Conservation (phyloP, 176 grass and related monocot species). For the Triticum dicoccoides region DNA sequence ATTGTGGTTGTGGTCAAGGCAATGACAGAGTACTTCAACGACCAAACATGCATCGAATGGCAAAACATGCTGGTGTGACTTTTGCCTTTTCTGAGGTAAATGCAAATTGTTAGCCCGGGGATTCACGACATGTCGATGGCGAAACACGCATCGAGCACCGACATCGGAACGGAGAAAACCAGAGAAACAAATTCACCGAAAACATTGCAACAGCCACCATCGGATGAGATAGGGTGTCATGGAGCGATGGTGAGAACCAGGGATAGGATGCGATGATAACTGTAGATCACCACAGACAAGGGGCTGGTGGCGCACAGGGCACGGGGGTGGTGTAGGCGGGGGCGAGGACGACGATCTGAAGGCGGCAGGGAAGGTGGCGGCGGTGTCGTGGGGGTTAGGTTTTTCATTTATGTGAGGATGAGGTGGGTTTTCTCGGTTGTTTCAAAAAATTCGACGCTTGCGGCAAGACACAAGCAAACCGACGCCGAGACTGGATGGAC, state of each 20-base stretch:
- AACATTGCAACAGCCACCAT: too few species aligned
- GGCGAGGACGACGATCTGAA: background rate
- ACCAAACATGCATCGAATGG: too few species aligned
- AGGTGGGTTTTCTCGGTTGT: too few species aligned
- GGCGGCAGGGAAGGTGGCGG: background rate
- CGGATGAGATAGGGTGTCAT: background rate
- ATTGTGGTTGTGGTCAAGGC: too few species aligned
- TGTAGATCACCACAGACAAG: constrained; percentile 36
- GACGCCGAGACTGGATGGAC: too few species aligned
- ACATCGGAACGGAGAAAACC: background rate
- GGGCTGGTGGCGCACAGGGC: background rate
- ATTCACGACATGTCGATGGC: background rate
- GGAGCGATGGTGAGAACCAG: background rate
- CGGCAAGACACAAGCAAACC: too few species aligned
- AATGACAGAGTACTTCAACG: too few species aligned
- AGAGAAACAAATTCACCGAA: background rate
- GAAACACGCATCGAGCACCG: background rate
- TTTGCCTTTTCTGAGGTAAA: too few species aligned
- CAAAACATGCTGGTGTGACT: too few species aligned
- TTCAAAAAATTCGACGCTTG: too few species aligned
- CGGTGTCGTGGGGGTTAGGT: background rate
- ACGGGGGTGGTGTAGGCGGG: background rate
- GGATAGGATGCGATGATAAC: constrained; percentile 1
- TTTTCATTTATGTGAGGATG: background rate
- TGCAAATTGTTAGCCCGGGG: background rate